Evolutionary conservation across 345 rosid species (phyloP), one percentile per base, ranked within the genome.

Genomic region (Euphorbia peplus): DNA sequence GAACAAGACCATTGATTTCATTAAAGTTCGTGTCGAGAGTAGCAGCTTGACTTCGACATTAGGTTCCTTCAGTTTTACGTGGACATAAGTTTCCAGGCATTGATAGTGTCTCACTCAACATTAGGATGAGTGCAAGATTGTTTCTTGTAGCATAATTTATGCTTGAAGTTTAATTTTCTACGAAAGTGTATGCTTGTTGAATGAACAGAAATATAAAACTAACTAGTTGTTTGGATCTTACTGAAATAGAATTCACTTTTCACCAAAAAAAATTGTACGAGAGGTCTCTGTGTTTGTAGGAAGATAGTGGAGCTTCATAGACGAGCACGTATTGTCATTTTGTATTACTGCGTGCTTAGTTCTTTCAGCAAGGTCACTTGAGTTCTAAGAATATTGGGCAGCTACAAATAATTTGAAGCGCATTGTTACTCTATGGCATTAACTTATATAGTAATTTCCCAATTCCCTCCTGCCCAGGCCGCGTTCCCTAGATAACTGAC

Each of bases 111-210:
- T 18, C 7, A 9, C 64, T 59, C 22, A 18, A n/a, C 2, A 58
- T 7, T 44, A 3, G 41, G 19, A 32, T 50, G 62, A 22, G 5
- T 8, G 14, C 14, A 44, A 44, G 50, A 15, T 44, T 44, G 5
- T 18, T 60, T 37, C n/a, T 15, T 13, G 64, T 8, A 41, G 64
- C 46, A 18, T 29, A 41, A 16, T 21, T 13, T 9, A 0, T 24
- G n/a, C 41, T 61, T 37, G 65, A 61, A 61, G 65, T 61, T 19
- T 16, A 48, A 35, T 37, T 39, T 26, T 18, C 35, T 21, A 47
- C 12, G 15, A 44, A 12, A 19, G 21, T 39, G 46, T 18, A 10
- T 44, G 15, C 41, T n/a, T 60, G 47, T 37, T 60, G 39, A n/a
- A 32, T 32, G 46, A 35, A 37, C 21, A 19, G 12, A 44, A 44